These are phyloP conservation scores for Heliocybe sulcata DNA, from an alignment of 1,284 basidiomycete species.

Conservation along the genomic window DNA sequence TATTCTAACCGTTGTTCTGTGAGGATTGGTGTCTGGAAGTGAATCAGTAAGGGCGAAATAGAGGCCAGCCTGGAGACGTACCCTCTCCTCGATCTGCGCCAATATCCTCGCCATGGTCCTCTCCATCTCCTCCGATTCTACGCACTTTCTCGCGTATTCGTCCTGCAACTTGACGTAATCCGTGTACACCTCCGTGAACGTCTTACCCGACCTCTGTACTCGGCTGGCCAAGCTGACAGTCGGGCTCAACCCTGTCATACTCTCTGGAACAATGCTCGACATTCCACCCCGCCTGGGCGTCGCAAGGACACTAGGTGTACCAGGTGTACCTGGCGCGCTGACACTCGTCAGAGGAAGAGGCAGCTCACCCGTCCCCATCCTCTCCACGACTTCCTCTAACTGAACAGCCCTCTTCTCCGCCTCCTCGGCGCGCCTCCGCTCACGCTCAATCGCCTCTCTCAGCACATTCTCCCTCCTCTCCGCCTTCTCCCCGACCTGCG, in stretches of 20 bases:
- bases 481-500: slow-evolving; percentile 59
- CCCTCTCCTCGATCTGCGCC: slow-evolving; percentile 83
- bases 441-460: slow-evolving; percentile 60
- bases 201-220: slow-evolving; percentile 74
- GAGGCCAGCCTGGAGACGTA: slow-evolving; percentile 30
- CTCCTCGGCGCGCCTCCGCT: slow-evolving; percentile 49
- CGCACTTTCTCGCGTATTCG: slow-evolving; percentile 68
- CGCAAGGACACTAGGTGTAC: slow-evolving; percentile 28
- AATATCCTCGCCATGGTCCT: slow-evolving; percentile 67
- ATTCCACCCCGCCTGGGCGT: slow-evolving; percentile 41
- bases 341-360: slow-evolving; percentile 37
- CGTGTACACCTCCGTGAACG: slow-evolving; percentile 87
- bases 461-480: slow-evolving; percentile 59
- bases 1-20: slow-evolving; percentile 85
- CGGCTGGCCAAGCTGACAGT: slow-evolving; percentile 80
- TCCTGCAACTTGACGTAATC: slow-evolving; percentile 83
- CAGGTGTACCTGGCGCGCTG: slow-evolving; percentile 14
- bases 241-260: slow-evolving; percentile 67
- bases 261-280: slow-evolving; percentile 34
- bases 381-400: slow-evolving; percentile 54
- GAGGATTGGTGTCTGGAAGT: slow-evolving; percentile 72
- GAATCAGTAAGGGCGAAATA: background rate
- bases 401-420: slow-evolving; percentile 56
- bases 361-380: slow-evolving; percentile 62
- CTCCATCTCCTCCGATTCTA: slow-evolving; percentile 80